Conservation (phyloP, 352 stramenopile species). For the Pythium dissotocum region DNA sequence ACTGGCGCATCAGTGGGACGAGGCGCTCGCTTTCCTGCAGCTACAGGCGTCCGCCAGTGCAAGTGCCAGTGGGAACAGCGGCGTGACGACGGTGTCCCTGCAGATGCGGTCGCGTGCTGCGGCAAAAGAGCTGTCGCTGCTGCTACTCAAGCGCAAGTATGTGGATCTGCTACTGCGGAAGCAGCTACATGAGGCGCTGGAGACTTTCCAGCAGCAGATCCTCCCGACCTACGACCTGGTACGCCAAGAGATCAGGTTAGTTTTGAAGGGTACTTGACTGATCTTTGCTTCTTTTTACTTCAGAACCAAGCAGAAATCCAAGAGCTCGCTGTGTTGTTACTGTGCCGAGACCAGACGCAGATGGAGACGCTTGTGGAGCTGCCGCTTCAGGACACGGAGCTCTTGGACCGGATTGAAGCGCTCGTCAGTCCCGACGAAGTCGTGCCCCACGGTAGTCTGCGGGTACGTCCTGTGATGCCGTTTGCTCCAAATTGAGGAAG, state of each 20-base stretch:
- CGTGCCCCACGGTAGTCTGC: constrained; percentile 54
- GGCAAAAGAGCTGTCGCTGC: constrained; percentile 38
- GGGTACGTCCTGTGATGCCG: constrained; percentile 33
- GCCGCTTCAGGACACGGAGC: constrained; percentile 47
- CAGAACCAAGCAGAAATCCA: constrained; percentile 50
- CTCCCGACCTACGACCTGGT: constrained; percentile 43
- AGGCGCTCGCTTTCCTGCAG: constrained; percentile 45
- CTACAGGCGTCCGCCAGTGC: neutral
- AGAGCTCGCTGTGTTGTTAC: constrained; percentile 56
- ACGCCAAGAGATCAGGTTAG: neutral
- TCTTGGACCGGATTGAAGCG: constrained; percentile 48
- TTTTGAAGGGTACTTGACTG: neutral
- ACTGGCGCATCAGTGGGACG: constrained; percentile 47
- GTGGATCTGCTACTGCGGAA: constrained; percentile 46
- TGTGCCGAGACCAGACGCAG: constrained; percentile 47
- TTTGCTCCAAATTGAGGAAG: neutral
- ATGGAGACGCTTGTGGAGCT: constrained; percentile 37
- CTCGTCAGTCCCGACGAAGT: constrained; percentile 70
- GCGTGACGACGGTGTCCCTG: constrained; percentile 1
- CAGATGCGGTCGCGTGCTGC: constrained; percentile 53
- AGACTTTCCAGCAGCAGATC: constrained; percentile 75
- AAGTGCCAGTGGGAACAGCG: neutral
- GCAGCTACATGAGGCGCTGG: constrained; percentile 42
- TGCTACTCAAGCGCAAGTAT: constrained; percentile 74
- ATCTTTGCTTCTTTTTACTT: neutral